Conservation (phyloP, 2,329 filamentous ascomycete genomes). For the Thielaviopsis ethacetica region DNA sequence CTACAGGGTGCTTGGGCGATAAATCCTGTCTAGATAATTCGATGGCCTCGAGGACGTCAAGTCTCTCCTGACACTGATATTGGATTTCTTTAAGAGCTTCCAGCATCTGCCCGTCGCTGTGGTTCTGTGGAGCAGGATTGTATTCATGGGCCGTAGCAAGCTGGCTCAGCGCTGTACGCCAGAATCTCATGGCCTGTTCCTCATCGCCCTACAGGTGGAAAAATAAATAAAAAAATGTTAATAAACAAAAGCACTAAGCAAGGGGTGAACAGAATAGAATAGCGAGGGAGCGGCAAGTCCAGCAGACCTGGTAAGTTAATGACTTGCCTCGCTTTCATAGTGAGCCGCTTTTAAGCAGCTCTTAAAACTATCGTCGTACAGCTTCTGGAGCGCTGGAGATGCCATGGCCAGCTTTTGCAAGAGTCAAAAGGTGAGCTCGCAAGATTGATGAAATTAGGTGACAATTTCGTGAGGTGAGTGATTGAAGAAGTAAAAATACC, state of each 20-base stretch:
- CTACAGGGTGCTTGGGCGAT: background rate
- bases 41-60: slow-evolving; percentile 73
- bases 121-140: slow-evolving; percentile 53
- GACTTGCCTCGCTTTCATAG: slow-evolving; percentile 71
- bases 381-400: slow-evolving; percentile 75
- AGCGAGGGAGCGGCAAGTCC: slow-evolving; percentile 7
- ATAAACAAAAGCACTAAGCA: background rate
- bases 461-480: background rate
- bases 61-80: slow-evolving; percentile 80
- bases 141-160: slow-evolving; percentile 67
- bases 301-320: background rate
- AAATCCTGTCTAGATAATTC: slow-evolving; percentile 38
- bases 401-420: slow-evolving; percentile 22
- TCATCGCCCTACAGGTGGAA: slow-evolving; percentile 57
- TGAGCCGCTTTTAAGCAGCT: slow-evolving; percentile 92
- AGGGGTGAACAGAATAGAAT: too few species aligned
- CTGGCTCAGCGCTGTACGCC: slow-evolving; percentile 74
- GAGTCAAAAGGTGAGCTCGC: background rate
- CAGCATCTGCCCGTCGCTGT: slow-evolving; percentile 69
- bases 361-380: slow-evolving; percentile 90
- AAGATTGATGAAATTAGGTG: background rate
- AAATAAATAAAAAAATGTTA: background rate
- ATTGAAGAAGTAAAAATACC: background rate
- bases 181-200: slow-evolving; percentile 74
- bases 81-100: slow-evolving; percentile 74